Evolutionary conservation across 108 stramenopile genomes (phyloP).

Genomic region (Cyclostephanos tholiformis): DNA sequence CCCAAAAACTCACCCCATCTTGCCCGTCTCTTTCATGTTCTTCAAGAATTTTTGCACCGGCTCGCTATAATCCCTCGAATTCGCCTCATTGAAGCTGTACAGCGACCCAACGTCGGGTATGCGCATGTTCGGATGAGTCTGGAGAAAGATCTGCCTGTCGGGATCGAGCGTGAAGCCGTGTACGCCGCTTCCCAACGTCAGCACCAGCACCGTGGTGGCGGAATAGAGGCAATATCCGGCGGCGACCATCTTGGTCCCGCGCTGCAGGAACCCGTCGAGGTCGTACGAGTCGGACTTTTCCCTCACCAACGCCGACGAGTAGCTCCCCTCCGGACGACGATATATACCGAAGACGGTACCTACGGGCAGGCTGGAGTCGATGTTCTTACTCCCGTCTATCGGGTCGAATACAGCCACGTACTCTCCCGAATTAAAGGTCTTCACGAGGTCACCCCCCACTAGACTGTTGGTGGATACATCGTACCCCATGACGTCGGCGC

Average conservation of each 20-base stretch:
- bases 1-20: slow-evolving; percentile 32
- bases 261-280: slow-evolving; percentile 81
- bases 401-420: slow-evolving; percentile 99
- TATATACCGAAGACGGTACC: slow-evolving; percentile 99
- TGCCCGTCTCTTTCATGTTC: slow-evolving; percentile 59
- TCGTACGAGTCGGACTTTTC: slow-evolving; percentile 34
- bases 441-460: neutral
- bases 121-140: slow-evolving; percentile 89
- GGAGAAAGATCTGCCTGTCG: slow-evolving; percentile 91
- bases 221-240: slow-evolving; percentile 98
- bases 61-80: slow-evolving; percentile 82
- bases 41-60: slow-evolving; percentile 73
- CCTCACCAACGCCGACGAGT: neutral
- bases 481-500: slow-evolving; percentile 83
- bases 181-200: slow-evolving; percentile 93
- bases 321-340: slow-evolving; percentile 56
- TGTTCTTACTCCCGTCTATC: slow-evolving; percentile 90
- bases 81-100: slow-evolving; percentile 98
- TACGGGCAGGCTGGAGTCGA: slow-evolving; percentile 96
- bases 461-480: neutral
- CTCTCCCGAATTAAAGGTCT: slow-evolving; percentile 52
- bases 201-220: slow-evolving; percentile 94
- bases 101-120: slow-evolving; percentile 90
- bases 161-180: slow-evolving; percentile 99
- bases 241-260: slow-evolving; percentile 86